Evolutionary conservation across 2,329 filamentous ascomycete genomes (phyloP), one percentile per base, ranked within the genome.

Genomic region (Colletotrichum viniferum): DNA sequence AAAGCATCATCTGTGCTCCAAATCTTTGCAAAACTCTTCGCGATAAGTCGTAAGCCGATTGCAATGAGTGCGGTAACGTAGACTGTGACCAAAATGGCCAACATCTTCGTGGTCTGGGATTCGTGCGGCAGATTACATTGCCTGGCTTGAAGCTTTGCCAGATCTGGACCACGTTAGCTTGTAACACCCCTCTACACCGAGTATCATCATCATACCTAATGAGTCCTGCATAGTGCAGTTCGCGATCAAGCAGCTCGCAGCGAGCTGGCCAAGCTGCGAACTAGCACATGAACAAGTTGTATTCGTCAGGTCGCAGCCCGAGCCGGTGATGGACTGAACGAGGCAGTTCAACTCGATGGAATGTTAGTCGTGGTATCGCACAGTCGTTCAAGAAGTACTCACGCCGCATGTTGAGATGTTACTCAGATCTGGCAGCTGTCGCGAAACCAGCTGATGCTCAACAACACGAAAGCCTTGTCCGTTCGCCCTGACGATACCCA

Each of bases 201-300:
- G n/a, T 1, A 24, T 18, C 36, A 13, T n/a, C 21, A 16, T 14
- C 21, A 26, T 36, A 77, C 76, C 76, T 13, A 77, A 30, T n/a
- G 76, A 73, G 18, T 77, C 76, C 18, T 77, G 73, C 76, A 76
- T 76, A 6, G 76, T 77, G 32, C 76, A 77, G 7, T 77, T 77
- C 3, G 69, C 76, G 13, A 73, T n/a, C 28, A 77, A 6, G 30
- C 76, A 77, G 10, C 61, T 38, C 4, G 52, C 76, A 9, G 70
- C 55, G 10, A 69, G 16, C 16, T 70, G 74, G 5, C 62, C 67
- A 9, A 77, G 73, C 7, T 63, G 64, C 5, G 69, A 52, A 34
- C 71, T 77, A 7, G 62, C 63, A 24, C 76, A 77, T 5, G 74
- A 73, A 26, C 76, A 77, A 4, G 73, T 73, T 28, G 70, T 73